Evolutionary conservation across 768 basidiomycete species (phyloP), one percentile per base, ranked within the genome.

Genomic region (Leccinum uliginosum): DNA sequence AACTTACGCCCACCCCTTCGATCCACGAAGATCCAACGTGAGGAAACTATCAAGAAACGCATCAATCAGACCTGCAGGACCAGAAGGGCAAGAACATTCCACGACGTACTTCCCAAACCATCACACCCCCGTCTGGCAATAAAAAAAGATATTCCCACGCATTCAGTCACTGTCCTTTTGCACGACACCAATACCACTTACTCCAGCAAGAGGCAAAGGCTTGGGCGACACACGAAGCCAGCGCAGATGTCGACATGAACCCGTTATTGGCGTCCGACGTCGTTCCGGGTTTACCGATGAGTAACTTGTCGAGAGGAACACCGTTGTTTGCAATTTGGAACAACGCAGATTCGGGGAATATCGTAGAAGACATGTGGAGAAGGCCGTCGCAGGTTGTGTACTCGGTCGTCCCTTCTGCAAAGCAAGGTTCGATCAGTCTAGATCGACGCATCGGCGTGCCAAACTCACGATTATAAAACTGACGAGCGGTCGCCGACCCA

Each of bases 241-340:
- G 74, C 6, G 78, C 78, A 4, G 76, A 68, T 6, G 84, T 74
- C 30, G 74, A 73, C 72, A 90, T 86, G 57, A 73, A 80, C 14
- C 76, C 83, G 58, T 80, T 83, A 58, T 61, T 76, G 3, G 85
- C 83, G 48, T 82, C 80, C 9, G 68, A 62, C 10, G 4, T 17
- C 17, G 34, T 35, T 34, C 50, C 50, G 3, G 50, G 50, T 26
- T 51, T 51, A 2, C 87, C 87, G 63, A 90, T 87, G 55, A 89
- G 83, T 54, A 89, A 75, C 72, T 89, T 89, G 64, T 78, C 71
- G 49, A 85, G 68, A 3, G 80, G 70, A 11, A 89, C 78, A 26
- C 84, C 50, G 4, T 14, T 51, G 15, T 19, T 24, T 5, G 50
- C 32, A 10, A 51, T 51, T 15, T 51, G 23, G 34, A 51, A 51